Percentiles rank a stretch among this genome's conserved stretches.
Evolutionary conservation across 805 yeast species (phyloP).

Genomic region (Candida saitoana): DNA sequence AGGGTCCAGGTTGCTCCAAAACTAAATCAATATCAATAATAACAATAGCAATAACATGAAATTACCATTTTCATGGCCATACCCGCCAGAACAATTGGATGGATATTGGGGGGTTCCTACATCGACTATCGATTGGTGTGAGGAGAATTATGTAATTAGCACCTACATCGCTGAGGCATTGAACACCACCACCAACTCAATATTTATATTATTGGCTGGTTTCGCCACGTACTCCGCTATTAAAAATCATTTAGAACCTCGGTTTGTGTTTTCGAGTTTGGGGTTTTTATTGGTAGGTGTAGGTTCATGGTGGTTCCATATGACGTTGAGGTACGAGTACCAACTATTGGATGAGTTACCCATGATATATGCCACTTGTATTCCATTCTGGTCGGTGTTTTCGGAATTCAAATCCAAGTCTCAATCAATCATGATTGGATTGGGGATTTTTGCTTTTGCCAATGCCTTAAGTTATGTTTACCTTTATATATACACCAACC

Average conservation of each 20-base stretch:
- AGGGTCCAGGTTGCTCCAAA: no score
- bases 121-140: constrained; percentile 98
- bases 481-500: constrained; percentile 61
- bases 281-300: constrained; percentile 90
- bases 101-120: constrained; percentile 85
- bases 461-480: constrained; percentile 65
- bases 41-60: no score
- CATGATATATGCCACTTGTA: constrained; percentile 96
- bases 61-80: constrained; percentile 50
- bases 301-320: constrained; percentile 94
- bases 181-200: constrained; percentile 75
- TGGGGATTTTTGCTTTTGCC: constrained; percentile 50
- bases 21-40: no score
- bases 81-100: constrained; percentile 49
- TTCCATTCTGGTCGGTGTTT: constrained; percentile 84
- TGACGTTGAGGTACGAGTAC: constrained; percentile 86
- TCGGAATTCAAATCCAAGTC: constrained; percentile 48
- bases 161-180: constrained; percentile 85
- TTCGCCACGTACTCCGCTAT: constrained; percentile 61
- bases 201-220: constrained; percentile 51
- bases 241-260: constrained; percentile 56
- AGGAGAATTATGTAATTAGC: constrained; percentile 88
- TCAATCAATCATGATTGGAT: constrained; percentile 43
- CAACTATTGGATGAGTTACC: constrained; percentile 95
- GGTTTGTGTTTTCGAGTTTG: constrained; percentile 67